Base-by-base conservation (phyloP, 2,329 filamentous ascomycete genomes). In the Colletotrichum noveboracense region DNA sequence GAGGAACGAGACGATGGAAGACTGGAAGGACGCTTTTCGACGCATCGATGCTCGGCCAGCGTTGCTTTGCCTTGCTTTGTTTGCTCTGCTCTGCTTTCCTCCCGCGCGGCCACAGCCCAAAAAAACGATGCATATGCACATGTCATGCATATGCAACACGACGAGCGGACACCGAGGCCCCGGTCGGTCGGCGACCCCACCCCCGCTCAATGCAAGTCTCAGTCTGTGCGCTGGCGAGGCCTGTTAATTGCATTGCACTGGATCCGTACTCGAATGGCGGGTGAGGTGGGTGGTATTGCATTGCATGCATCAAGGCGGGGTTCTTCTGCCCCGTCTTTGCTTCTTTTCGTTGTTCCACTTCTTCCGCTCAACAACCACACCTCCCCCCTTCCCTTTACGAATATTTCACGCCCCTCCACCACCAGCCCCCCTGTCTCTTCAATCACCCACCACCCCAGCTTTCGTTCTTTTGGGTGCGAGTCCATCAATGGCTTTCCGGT, bases 121-220 rank as follows among this genome's bases (percentile, higher is more conserved):
- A 28, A 13, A 43, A 38, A n/a, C 7, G 24, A 43, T 16, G 61
- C 62, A 74, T 75, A 72, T 75, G 73, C 73, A 72, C 12, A 62
- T 75, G 73, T 64, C 62, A 75, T 73, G 43, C 70, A 72, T 72
- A 75, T 71, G 68, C 38, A 75, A 34, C 12, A 62, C 30, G 30
- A n/a, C 72, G 30, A 9, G 14, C 34, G 34, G 61, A 64, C 61
- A 28, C 58, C 12, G 16, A 24, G 5, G 8, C 16, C 43, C 43
- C 43, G 43, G 36, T 21, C 55, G 24, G 16, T n/a, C n/a, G 32
- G 21, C 8, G 21, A 38, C 61, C 26, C 73, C 69, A 26, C 69
- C 73, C 73, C 69, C 73, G 69, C 55, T 58, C 13, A 5, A 58
- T 75, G 73, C 73, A 71, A 55, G 71, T 74, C 67, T 74, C 34